A percentile compares a stretch with the other conserved stretches of the same genome.
These are phyloP conservation scores for Chaetoscypha palmicola DNA, from an alignment of 2,329 filamentous ascomycete genomes.

Conservation along the genomic window DNA sequence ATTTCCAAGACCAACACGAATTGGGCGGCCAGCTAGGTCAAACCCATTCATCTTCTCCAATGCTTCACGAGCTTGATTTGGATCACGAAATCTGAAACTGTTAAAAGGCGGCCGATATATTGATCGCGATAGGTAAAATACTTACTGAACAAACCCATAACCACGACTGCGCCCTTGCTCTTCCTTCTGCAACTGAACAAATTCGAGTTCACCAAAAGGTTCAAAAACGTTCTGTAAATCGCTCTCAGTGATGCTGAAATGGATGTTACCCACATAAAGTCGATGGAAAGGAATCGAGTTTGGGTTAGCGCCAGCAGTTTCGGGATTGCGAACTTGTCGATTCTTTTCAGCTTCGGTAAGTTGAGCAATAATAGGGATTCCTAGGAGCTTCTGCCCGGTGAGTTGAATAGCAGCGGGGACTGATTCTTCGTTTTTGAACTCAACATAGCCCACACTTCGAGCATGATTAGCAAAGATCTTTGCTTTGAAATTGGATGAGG, in stretches of 20 bases:
- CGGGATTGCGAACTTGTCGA: constrained; percentile 81
- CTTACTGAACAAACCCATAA: constrained; percentile 98
- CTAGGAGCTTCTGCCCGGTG: constrained; percentile 96
- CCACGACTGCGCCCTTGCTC: constrained; percentile 84
- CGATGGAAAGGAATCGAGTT: constrained; percentile 94
- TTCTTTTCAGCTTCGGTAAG: constrained; percentile 99
- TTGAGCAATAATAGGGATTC: constrained; percentile 97
- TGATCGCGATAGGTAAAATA: constrained; percentile 23
- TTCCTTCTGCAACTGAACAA: constrained; percentile 95
- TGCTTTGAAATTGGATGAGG: constrained; percentile 3
- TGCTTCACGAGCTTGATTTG: constrained; percentile 84
- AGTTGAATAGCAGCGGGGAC: constrained; percentile 91
- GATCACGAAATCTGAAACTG: constrained; percentile 71
- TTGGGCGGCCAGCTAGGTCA: constrained; percentile 92
- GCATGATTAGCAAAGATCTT: constrained; percentile 33
- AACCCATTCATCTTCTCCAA: constrained; percentile 99
- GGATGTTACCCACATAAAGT: constrained; percentile 97
- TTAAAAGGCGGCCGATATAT: constrained; percentile 31
- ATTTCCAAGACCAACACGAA: constrained; percentile 97
- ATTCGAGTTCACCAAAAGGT: constrained; percentile 95
- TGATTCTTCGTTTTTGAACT: constrained; percentile 94
- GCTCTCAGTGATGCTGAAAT: constrained; percentile 97
- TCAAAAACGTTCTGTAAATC: constrained; percentile 96
- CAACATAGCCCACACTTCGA: constrained; percentile 90
- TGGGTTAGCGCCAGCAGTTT: constrained; percentile 58